Evolutionary conservation across 1,284 basidiomycete genomes (phyloP).

Genomic region (Hortiboletus rubellus): DNA sequence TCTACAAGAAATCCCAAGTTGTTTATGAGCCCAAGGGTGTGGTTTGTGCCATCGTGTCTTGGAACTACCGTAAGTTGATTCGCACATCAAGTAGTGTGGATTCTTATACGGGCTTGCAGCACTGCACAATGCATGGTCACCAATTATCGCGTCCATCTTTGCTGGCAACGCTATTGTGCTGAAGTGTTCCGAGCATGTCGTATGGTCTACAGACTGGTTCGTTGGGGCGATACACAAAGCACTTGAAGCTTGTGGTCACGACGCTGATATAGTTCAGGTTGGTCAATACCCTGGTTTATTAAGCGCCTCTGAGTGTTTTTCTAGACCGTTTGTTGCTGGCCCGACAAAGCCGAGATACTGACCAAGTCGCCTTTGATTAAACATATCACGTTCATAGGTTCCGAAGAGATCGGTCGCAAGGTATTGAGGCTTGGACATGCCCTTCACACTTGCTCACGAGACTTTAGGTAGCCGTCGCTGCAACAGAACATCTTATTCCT

Average conservation of each 20-base stretch:
- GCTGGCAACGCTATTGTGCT: slow-evolving; percentile 89
- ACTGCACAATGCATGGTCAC: slow-evolving; percentile 91
- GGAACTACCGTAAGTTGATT: slow-evolving; percentile 79
- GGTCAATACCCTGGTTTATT: slow-evolving; percentile 11
- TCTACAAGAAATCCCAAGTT: slow-evolving; percentile 84
- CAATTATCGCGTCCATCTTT: slow-evolving; percentile 88
- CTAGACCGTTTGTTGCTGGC: slow-evolving; percentile 83
- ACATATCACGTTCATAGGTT: slow-evolving; percentile 91
- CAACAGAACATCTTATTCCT: slow-evolving; percentile 84
- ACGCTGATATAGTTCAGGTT: slow-evolving; percentile 81
- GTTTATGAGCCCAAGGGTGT: slow-evolving; percentile 93
- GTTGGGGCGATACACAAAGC: slow-evolving; percentile 74
- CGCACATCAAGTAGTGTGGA: background rate
- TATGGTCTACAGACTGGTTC: slow-evolving; percentile 87
- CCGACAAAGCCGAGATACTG: slow-evolving; percentile 80
- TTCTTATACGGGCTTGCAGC: slow-evolving; percentile 45
- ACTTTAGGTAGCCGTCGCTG: slow-evolving; percentile 72
- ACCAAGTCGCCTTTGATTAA: slow-evolving; percentile 81
- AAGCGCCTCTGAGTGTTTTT: slow-evolving; percentile 18
- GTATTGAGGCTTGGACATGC: slow-evolving; percentile 41
- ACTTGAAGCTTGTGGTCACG: slow-evolving; percentile 74
- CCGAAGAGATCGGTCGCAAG: slow-evolving; percentile 84
- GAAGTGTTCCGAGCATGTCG: slow-evolving; percentile 91
- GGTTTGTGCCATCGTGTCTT: slow-evolving; percentile 90
- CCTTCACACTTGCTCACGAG: slow-evolving; percentile 1